phyloP scores from a whole-genome alignment of 257 asterid genomes.

The Nicotiana tomentosiformis region DNA sequence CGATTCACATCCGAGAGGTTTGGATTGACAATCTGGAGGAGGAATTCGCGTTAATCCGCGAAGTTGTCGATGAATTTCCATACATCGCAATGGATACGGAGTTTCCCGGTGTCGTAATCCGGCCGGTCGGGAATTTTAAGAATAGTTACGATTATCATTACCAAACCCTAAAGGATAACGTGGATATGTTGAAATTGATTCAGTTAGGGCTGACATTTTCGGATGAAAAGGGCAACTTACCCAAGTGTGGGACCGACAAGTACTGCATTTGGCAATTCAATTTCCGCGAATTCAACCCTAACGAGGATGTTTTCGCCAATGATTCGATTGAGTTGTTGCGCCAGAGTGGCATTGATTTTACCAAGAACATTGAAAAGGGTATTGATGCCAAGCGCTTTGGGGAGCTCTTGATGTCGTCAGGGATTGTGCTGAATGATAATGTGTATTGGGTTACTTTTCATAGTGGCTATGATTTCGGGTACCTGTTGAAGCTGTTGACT shows the following conservation, averaged over 20 bases:
- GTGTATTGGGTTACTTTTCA: constrained; percentile 46
- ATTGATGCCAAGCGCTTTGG: constrained; percentile 29
- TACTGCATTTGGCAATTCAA: constrained; percentile 50
- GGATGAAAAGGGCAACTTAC: constrained; percentile 37
- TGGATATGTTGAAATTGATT: constrained; percentile 38
- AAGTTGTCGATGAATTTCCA: constrained; percentile 35
- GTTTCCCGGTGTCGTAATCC: constrained; percentile 42
- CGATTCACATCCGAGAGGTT: constrained; percentile 42
- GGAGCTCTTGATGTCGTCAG: constrained; percentile 47
- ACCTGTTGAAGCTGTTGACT: constrained; percentile 36
- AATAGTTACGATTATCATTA: constrained; percentile 33
- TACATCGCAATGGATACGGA: constrained; percentile 51
- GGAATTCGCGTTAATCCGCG: constrained; percentile 37
- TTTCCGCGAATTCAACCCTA: constrained; percentile 44
- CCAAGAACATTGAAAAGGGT: constrained; percentile 29
- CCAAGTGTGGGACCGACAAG: constrained; percentile 28
- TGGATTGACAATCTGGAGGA: constrained; percentile 42
- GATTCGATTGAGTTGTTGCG: constrained; percentile 41
- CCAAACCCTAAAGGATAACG: constrained; percentile 43
- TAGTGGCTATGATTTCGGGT: constrained; percentile 52
- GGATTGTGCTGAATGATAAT: constrained; percentile 38
- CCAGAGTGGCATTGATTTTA: constrained; percentile 40
- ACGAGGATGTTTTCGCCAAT: constrained; percentile 35
- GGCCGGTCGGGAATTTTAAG: constrained; percentile 41
- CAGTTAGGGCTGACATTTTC: constrained; percentile 48